A percentile compares a stretch with the other conserved stretches of the same genome.
Conservation (phyloP, 2,329 filamentous ascomycete genomes). For the Emericellopsis cladophorae region DNA sequence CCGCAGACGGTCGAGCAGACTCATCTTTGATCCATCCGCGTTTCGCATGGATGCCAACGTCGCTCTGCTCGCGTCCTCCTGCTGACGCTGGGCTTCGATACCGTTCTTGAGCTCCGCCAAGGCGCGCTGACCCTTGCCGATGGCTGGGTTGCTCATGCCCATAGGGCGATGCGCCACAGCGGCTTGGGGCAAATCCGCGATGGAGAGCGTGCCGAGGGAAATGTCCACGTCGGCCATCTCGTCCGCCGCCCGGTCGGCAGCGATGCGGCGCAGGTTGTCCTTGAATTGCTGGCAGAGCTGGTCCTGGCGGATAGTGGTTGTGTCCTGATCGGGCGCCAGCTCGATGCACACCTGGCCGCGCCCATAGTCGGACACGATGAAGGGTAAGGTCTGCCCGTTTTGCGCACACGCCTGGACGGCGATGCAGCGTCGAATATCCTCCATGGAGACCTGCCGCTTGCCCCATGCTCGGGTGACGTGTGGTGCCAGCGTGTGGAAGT, state of each 20-base stretch:
- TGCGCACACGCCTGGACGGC: conserved; percentile 40
- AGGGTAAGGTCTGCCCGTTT: conserved; percentile 16
- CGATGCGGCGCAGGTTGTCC: conserved; percentile 32
- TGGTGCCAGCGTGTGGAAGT: conserved; percentile 47
- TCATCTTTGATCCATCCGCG: conserved; percentile 40
- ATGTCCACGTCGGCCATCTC: conserved; percentile 18
- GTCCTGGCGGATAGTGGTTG: conserved; percentile 29
- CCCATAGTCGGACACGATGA: conserved; percentile 38
- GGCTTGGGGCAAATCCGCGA: conserved; percentile 28
- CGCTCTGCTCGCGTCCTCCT: conserved; percentile 26
- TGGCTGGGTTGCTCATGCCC: conserved; percentile 33
- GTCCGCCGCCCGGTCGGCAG: conserved; percentile 17
- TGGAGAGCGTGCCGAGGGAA: conserved; percentile 42
- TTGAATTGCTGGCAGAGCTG: conserved; percentile 42
- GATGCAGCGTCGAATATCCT: conserved; percentile 54
- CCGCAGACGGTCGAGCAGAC: conserved; percentile 64
- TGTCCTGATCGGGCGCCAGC: conserved; percentile 24
- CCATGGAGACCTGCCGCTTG: conserved; percentile 51
- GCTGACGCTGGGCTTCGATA: conserved; percentile 35
- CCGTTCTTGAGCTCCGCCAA: conserved; percentile 56
- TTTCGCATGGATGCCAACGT: conserved; percentile 22
- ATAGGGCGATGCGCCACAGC: conserved; percentile 17
- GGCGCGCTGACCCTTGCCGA: conserved; percentile 54
- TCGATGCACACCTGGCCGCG: conserved; percentile 46
- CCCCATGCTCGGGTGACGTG: conserved; percentile 59